phyloP scores from a whole-genome alignment of 1,284 basidiomycete species.

The Cutaneotrichosporon cutaneum region DNA sequence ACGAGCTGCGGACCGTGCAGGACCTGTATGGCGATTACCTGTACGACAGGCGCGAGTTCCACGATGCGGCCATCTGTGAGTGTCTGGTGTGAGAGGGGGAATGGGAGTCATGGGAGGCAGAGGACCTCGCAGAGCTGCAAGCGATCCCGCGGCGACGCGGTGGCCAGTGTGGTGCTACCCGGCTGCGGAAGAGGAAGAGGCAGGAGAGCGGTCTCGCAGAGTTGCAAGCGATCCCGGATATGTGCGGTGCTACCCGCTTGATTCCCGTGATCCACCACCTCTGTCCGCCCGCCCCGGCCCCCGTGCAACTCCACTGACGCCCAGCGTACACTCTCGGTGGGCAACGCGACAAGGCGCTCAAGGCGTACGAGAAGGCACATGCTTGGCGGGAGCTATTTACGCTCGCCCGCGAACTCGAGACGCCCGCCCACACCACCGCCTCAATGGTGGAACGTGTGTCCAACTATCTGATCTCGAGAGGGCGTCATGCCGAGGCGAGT shows the following conservation, averaged over 20 bases:
- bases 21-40: conserved; percentile 84
- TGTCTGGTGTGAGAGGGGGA: conserved; percentile 4
- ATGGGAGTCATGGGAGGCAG: no score
- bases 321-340: conserved; percentile 71
- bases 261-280: no score
- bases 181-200: no score
- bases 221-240: no score
- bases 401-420: conserved; percentile 60
- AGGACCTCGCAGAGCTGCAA: not conserved
- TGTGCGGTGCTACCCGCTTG: no score
- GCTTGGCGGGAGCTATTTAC: conserved; percentile 89
- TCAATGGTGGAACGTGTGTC: conserved; percentile 71
- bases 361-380: conserved; percentile 78
- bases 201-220: no score
- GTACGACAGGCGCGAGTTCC: conserved; percentile 77
- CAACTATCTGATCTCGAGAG: conserved; percentile 76
- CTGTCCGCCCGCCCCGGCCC: no score
- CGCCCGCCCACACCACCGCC: conserved; percentile 59
- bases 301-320: conserved; percentile 5
- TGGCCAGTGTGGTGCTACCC: no score
- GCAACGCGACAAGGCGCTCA: conserved; percentile 69
- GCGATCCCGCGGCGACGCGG: no score
- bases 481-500: conserved; percentile 75
- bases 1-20: conserved; percentile 65
- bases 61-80: conserved; percentile 76